A percentile compares a stretch with the other conserved stretches of the same genome.
Evolutionary conservation across 2,329 filamentous ascomycete species (phyloP).

Genomic region (Fusarium sp.): DNA sequence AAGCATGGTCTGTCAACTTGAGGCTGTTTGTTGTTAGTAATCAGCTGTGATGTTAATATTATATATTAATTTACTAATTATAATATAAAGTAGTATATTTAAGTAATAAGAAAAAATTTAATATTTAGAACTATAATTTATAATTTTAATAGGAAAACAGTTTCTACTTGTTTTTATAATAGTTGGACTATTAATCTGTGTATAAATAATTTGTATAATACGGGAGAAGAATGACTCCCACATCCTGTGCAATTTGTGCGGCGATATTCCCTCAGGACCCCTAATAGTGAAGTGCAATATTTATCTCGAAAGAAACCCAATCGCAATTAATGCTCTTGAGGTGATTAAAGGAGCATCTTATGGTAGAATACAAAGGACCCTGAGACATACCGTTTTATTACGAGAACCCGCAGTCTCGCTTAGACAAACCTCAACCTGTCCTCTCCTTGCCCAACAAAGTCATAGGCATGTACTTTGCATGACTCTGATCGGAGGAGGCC

Average conservation of each 20-base stretch:
- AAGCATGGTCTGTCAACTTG: too few relatives aligned
- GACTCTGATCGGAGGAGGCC: conserved; percentile 19
- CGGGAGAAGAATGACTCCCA: background rate
- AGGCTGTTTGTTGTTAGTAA: too few relatives aligned
- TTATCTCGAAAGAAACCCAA: background rate
- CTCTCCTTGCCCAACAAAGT: background rate
- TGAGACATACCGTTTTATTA: conserved; percentile 31
- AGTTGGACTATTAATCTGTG: too few relatives aligned
- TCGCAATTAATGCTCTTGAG: background rate
- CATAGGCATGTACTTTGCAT: conserved; percentile 23
- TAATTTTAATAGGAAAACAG: too few relatives aligned
- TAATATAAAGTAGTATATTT: too few relatives aligned
- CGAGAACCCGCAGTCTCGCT: conserved; percentile 40
- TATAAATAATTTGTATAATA: too few relatives aligned
- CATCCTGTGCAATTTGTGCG: background rate
- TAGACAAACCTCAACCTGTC: conserved; percentile 33
- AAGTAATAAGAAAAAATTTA: too few relatives aligned
- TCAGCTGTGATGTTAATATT: too few relatives aligned
- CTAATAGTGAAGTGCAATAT: background rate
- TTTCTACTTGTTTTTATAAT: too few relatives aligned
- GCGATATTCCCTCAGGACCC: background rate
- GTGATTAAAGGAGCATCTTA: background rate
- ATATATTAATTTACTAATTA: too few relatives aligned
- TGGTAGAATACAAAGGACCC: conserved; percentile 6
- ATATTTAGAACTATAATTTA: too few relatives aligned